These are phyloP conservation scores for Peronospora belbahrii DNA, from an alignment of 352 stramenopile genomes.

Conservation along the genomic window DNA sequence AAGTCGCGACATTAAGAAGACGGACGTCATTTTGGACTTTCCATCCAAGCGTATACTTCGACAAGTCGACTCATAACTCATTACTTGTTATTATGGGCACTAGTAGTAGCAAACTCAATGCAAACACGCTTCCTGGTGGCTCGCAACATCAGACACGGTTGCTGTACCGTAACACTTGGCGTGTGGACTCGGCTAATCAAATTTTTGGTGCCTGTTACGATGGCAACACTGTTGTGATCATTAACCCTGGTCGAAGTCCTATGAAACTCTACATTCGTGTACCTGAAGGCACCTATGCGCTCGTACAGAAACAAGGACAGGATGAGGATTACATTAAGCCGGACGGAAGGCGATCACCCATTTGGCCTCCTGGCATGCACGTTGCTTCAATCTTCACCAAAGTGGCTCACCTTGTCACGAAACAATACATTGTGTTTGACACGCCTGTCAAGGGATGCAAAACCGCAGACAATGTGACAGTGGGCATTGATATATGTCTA, in stretches of 20 bases:
- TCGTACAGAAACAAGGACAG: slow-evolving; percentile 80
- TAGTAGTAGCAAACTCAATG: slow-evolving; percentile 9
- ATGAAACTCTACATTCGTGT: slow-evolving; percentile 82
- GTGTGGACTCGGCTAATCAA: slow-evolving; percentile 63
- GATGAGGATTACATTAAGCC: slow-evolving; percentile 51
- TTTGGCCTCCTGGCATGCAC: slow-evolving; percentile 81
- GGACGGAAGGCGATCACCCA: slow-evolving; percentile 36
- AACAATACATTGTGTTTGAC: slow-evolving; percentile 85
- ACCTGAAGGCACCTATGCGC: slow-evolving; percentile 81
- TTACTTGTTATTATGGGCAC: slow-evolving; percentile 16
- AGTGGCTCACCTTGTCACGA: slow-evolving; percentile 83
- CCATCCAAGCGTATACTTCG: slow-evolving; percentile 8
- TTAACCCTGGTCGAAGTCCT: slow-evolving; percentile 47
- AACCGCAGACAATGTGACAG: slow-evolving; percentile 83
- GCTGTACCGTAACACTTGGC: slow-evolving; percentile 50
- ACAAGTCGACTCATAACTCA: too few species aligned
- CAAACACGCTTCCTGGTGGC: slow-evolving; percentile 14
- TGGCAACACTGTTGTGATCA: slow-evolving; percentile 76
- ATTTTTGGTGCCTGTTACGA: slow-evolving; percentile 75
- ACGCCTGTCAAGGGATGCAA: slow-evolving; percentile 86
- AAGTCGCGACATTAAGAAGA: too few species aligned
- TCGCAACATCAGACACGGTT: slow-evolving; percentile 47
- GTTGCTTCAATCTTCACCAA: slow-evolving; percentile 66
- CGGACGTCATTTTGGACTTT: slow-evolving; percentile 14
- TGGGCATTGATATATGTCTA: slow-evolving; percentile 83